A percentile compares a stretch with the other conserved stretches of the same genome.
These are phyloP conservation scores for Boechera divaricarpa DNA, from an alignment of 345 rosid species.

Conservation along the genomic window DNA sequence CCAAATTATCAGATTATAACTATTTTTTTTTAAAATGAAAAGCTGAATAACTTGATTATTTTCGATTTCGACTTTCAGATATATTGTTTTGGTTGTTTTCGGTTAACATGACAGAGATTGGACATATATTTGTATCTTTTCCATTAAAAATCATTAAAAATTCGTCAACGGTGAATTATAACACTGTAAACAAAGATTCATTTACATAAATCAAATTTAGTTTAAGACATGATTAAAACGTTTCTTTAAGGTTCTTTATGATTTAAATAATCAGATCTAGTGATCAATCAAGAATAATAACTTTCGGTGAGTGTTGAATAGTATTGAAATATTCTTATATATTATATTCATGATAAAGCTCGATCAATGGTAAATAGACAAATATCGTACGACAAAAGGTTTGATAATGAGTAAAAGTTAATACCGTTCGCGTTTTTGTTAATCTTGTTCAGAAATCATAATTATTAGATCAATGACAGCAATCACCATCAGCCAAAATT, in stretches of 20 bases:
- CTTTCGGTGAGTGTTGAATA: constrained; percentile 36
- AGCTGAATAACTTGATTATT: background rate
- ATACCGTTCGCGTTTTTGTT: constrained; percentile 15
- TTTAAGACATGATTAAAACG: constrained; percentile 24
- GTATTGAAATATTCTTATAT: constrained; percentile 14
- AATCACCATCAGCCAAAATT: constrained; percentile 23
- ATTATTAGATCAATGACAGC: constrained; percentile 33
- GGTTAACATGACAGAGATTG: background rate
- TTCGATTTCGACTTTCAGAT: background rate
- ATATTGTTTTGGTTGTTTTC: background rate
- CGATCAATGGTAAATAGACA: constrained; percentile 42
- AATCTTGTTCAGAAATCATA: constrained; percentile 30
- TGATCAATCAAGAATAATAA: constrained; percentile 24
- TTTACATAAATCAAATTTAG: background rate
- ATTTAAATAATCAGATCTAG: constrained; percentile 11
- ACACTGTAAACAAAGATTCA: background rate
- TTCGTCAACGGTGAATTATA: background rate
- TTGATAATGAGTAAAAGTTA: constrained; percentile 35
- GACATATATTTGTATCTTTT: background rate
- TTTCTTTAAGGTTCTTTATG: background rate
- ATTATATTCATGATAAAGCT: constrained; percentile 22
- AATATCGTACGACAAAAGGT: constrained; percentile 32
- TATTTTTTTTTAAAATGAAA: background rate
- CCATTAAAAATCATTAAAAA: background rate
- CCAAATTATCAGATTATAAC: background rate